Evolutionary conservation across 1,139 yeast species (phyloP).

Genomic region (Candida pseudoviswanathii): DNA sequence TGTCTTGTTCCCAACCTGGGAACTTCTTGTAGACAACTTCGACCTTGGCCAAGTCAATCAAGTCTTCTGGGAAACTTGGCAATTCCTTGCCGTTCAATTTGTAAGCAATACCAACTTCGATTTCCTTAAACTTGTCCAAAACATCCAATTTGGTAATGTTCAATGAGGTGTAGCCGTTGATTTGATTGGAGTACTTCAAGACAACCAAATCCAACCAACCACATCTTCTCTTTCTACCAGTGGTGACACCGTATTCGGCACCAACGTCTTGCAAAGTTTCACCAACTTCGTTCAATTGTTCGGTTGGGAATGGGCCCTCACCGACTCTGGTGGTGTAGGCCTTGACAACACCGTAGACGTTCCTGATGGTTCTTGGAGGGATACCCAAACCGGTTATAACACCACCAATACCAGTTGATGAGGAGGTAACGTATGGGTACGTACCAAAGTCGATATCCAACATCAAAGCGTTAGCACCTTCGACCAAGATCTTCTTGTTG

Average conservation of each 20-base stretch:
- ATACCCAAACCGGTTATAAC: slow-evolving; percentile 95
- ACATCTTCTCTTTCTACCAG: slow-evolving; percentile 99
- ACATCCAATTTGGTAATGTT: slow-evolving; percentile 96
- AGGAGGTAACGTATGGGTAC: slow-evolving; percentile 95
- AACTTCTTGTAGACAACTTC: slow-evolving; percentile 88
- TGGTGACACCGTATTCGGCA: slow-evolving; percentile 96
- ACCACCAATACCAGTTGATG: slow-evolving; percentile 97
- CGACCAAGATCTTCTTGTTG: slow-evolving; percentile 87
- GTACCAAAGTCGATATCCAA: slow-evolving; percentile 98
- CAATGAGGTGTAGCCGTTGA: slow-evolving; percentile 92
- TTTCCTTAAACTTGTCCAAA: slow-evolving; percentile 83
- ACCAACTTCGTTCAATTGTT: slow-evolving; percentile 86
- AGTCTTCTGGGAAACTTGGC: slow-evolving; percentile 89
- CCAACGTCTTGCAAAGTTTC: slow-evolving; percentile 89
- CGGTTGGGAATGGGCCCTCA: slow-evolving; percentile 99
- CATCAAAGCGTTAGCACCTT: slow-evolving; percentile 99
- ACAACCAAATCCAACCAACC: slow-evolving; percentile 99
- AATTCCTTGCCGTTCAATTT: slow-evolving; percentile 73
- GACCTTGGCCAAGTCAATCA: slow-evolving; percentile 75
- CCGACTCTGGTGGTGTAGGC: slow-evolving; percentile 99
- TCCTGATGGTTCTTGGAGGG: slow-evolving; percentile 80
- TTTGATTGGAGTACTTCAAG: slow-evolving; percentile 82
- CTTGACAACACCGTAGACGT: slow-evolving; percentile 93
- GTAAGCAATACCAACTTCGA: slow-evolving; percentile 85
- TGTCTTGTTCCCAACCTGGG: slow-evolving; percentile 93